A percentile compares a stretch with the other conserved stretches of the same genome.
Conservation (phyloP, 2,329 filamentous ascomycete species). For the Aspergillus texensis region DNA sequence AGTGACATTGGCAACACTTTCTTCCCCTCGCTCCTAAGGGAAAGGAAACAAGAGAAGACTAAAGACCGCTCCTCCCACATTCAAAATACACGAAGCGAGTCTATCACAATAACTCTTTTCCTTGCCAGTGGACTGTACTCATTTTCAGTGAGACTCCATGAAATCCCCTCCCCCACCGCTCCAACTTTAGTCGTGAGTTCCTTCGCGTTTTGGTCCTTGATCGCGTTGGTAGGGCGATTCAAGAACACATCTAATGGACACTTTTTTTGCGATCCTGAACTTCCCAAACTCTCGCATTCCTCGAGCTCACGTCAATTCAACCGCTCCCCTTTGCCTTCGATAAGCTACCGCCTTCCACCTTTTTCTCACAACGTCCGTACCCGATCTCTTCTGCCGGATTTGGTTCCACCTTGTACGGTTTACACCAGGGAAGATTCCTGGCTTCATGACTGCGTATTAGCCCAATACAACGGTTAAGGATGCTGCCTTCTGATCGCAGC, state of each 20-base stretch:
- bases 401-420: constrained; percentile 12
- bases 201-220: constrained; percentile 7
- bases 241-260: background rate
- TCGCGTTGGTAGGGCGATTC: constrained; percentile 8
- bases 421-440: constrained; percentile 23
- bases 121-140: background rate
- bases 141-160: background rate
- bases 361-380: background rate
- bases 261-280: background rate
- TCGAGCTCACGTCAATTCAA: background rate
- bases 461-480: constrained; percentile 35
- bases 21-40: background rate
- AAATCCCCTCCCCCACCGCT: constrained; percentile 4
- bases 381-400: background rate
- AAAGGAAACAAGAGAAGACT: background rate
- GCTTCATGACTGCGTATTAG: constrained; percentile 26
- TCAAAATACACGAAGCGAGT: background rate
- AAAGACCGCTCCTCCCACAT: background rate
- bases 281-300: background rate
- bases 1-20: background rate
- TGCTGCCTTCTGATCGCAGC: constrained; percentile 41
- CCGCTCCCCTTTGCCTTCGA: background rate
- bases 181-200: background rate
- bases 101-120: background rate
- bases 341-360: background rate